Evolutionary conservation across 2,329 filamentous ascomycete genomes (phyloP), one percentile per base, ranked within the genome.

Genomic region (Neospermospora avenae): DNA sequence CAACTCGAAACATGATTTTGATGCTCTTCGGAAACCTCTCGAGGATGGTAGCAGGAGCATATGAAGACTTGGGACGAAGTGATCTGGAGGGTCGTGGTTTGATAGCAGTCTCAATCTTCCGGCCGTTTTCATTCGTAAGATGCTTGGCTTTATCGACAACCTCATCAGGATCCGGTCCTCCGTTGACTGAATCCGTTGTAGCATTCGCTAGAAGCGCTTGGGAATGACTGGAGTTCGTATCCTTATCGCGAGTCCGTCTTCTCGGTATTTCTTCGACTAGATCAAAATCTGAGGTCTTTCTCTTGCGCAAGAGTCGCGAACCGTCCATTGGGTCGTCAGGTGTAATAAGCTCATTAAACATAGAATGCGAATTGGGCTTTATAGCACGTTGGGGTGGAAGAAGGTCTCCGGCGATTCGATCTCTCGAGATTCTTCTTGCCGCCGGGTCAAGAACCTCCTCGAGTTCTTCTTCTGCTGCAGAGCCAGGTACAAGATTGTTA

Each of bases 301-400:
- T 85, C 76, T 96, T 96, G 62, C 93, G 84, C 61, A 96, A 77
- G 34, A 89, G 84, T 56, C 91, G 87, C 8, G 90, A 87, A 48
- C 88, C 89, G 73, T 93, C 89, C 77, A 88, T 80, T 7, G 87
- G 81, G 69, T 91, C 88, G 63, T 89, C 88, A 56, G 89, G 84
- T 57, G 89, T 79, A 39, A 89, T 86, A 11, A 89, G 77, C 58
- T 86, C 86, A 66, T 89, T 89, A 74, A 92, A 92, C 28, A 91
- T 84, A 0, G 90, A 92, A 73, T 91, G 88, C 16, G 89, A 90
- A 62, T 86, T 86, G 16, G 86, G 82, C 62, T 84, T 86, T 63
- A 83, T 79, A 7, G 81, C 76, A 42, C 84, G 81, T 57, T 87
- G 84, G 31, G 86, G 81, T 62, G 90, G 89, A 41, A 93, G 78